Percentiles rank a stretch among this genome's conserved stretches.
phyloP scores from a whole-genome alignment of 108 stramenopile genomes.

The Skeletonema potamos region DNA sequence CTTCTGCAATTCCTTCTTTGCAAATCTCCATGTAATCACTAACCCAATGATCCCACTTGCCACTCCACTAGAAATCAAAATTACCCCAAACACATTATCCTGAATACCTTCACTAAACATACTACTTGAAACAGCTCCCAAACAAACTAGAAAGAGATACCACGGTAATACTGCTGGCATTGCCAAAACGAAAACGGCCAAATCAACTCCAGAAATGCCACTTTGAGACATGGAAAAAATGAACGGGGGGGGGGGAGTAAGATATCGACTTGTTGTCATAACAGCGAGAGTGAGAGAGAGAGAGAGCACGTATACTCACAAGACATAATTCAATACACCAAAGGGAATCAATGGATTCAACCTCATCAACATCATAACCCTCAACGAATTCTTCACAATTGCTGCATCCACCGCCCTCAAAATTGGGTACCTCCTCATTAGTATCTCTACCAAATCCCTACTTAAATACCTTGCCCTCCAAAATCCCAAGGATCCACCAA shows the following conservation, averaged over 20 bases:
- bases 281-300: no score
- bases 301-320: no score
- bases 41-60: conserved; percentile 34
- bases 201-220: conserved; percentile 32
- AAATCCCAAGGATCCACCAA: conserved; percentile 34
- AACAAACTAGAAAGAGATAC: conserved; percentile 34
- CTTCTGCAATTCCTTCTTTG: conserved; percentile 47
- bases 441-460: conserved; percentile 29
- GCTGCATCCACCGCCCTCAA: conserved; percentile 37
- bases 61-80: conserved; percentile 24
- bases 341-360: conserved; percentile 41
- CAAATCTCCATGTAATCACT: conserved; percentile 47
- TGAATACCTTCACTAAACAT: background rate
- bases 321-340: conserved; percentile 42
- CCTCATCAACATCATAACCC: conserved; percentile 38
- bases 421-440: conserved; percentile 36
- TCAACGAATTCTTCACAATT: conserved; percentile 22
- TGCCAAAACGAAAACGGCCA: conserved; percentile 12
- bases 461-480: conserved; percentile 38
- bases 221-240: no score
- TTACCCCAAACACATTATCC: conserved; percentile 2
- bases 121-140: conserved; percentile 29
- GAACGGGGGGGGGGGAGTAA: no score
- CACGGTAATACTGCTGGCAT: conserved; percentile 38
- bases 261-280: no score